Evolutionary conservation across 2,329 filamentous ascomycete species (phyloP), one percentile per base, ranked within the genome.

Genomic region (Botrytis deweyae): DNA sequence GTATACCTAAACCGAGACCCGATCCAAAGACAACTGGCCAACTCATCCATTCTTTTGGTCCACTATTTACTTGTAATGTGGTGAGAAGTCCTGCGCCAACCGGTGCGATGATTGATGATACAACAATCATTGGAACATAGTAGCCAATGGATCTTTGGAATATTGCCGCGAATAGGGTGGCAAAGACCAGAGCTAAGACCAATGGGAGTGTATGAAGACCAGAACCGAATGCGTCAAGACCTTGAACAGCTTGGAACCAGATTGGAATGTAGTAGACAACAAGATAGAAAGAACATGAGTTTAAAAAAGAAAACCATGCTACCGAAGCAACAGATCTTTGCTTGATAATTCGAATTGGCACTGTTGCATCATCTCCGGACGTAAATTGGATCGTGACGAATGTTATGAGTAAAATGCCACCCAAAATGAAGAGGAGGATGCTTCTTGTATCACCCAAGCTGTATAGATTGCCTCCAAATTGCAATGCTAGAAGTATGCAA

Each of bases 231-330:
- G 78, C 77, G 4, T 82, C 81, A 20, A 83, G 81, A 8, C 81
- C 82, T 70, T 83, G 83, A 74, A 86, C 82, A 8, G 83, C 84
- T 75, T 87, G 85, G 77, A 86, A 86, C 81, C 83, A 86, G 70
- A 85, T 82, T 52, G 87, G 84, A 59, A 86, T 81, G 62, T 83
- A 83, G 46, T 85, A 84, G 74, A 83, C 83, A 72, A 90, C 88
- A 72, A 89, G 52, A 72, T 80, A 83, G 75, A 79, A 81, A 6
- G 77, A 66, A 29, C 76, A 76, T 4, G 76, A 66, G 44, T 83
- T 77, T 65, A 81, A 81, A 63, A 80, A 73, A 4, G 81, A 75
- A 74, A 81, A 83, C 46, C 77, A 77, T 42, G 79, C 76, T 5
- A 80, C 81, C 7, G 78, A 77, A 5, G 79, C 75, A 42, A 85